Base-by-base conservation (phyloP, 2,329 filamentous ascomycete species). In the Paecilomyces sp. region DNA sequence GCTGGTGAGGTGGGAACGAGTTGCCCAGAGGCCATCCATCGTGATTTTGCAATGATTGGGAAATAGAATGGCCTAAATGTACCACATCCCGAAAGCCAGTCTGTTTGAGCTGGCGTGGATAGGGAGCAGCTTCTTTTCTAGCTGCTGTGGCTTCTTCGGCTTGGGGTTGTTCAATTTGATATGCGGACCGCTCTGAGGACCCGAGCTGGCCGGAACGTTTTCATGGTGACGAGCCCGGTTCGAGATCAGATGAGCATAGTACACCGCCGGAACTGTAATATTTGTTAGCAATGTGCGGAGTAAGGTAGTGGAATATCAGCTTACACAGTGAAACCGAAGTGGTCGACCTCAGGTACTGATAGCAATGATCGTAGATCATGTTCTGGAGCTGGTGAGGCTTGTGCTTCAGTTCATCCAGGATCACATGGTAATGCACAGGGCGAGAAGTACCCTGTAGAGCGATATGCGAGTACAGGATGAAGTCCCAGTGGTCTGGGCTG, bases 371-470 rank as follows among this genome's bases (percentile, higher is more conserved):
- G 68, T 97, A 97, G 24, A 97, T 88, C 84, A 97, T 89, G 59
- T 88, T 87, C 68, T 96, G 90, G 0, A 99, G 80, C 1, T 88
- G 82, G 51, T 90, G 86, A 0, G 88, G 81, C 0, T 81, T 73
- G 67, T 90, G 83, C 1, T 83, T 79, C 57, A 88, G 85, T 72
- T 97, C 92, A 70, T 99, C 94, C 54, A 89, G 71, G 24, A 99
- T 86, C 13, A 97, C 88, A 62, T 93, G 89, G 74, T 99, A 99
- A 68, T 96, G 91, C 0, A 95, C 91, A 0, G 94, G 94, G 1
- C 94, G 86, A 18, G 94, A 89, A 0, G 94, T 99, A 25, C 94
- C 94, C 75, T 99, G 94, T 64, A 99, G 92, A 0, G 94, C 94
- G 12, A 84, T 81, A 65, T 91, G 88, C 0, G 87, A 81, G 68